Conservation (phyloP, 345 rosid species). For the Linum lewisii region DNA sequence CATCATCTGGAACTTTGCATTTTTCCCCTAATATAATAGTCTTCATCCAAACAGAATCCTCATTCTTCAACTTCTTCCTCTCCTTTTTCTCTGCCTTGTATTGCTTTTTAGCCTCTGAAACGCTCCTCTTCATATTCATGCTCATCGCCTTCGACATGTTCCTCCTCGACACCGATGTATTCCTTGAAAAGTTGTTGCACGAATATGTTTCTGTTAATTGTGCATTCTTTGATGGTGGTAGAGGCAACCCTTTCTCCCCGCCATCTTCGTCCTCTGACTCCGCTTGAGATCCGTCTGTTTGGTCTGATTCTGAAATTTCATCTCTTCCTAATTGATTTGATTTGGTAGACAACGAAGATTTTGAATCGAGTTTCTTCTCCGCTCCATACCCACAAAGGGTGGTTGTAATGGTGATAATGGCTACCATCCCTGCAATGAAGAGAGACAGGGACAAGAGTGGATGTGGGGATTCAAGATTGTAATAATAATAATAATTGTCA, state of each 20-base stretch:
- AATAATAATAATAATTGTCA: not conserved
- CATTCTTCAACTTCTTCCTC: constrained; percentile 29
- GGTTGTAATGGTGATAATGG: constrained; percentile 27
- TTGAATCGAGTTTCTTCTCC: constrained; percentile 13
- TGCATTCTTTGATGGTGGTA: constrained; percentile 37
- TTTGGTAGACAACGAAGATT: not conserved
- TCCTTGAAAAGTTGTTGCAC: constrained; percentile 9
- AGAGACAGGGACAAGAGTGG: constrained; percentile 14
- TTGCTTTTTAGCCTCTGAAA: constrained; percentile 18
- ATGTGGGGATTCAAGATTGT: constrained; percentile 1
- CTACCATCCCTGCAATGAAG: constrained; percentile 21
- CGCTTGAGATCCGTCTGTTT: constrained; percentile 6
- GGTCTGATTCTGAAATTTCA: not conserved
- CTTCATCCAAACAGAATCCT: constrained; percentile 46
- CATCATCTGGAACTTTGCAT: constrained; percentile 41
- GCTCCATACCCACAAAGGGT: constrained; percentile 36
- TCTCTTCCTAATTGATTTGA: not conserved
- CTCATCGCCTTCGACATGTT: constrained; percentile 13
- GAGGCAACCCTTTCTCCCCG: constrained; percentile 21
- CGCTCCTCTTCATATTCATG: constrained; percentile 26
- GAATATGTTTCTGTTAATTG: constrained; percentile 24
- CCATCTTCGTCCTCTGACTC: not conserved
- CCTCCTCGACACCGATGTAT: constrained; percentile 15
- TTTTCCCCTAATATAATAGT: constrained; percentile 68
- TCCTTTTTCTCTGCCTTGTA: constrained; percentile 8